A percentile compares a stretch with the other conserved stretches of the same genome.
Conservation (phyloP, 768 basidiomycete species). For the Mycena pura region DNA sequence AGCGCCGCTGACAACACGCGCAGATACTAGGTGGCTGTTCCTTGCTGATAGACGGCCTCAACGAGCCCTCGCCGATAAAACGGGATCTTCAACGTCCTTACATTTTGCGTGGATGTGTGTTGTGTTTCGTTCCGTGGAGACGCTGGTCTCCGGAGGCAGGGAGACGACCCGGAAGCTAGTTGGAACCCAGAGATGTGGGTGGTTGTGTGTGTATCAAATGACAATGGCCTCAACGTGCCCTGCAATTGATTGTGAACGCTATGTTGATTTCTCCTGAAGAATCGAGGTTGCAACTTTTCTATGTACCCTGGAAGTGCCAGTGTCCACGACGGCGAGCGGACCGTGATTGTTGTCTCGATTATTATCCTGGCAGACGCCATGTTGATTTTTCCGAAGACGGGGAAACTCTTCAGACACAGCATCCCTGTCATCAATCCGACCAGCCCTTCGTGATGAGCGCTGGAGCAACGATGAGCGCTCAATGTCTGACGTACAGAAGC, state of each 20-base stretch:
- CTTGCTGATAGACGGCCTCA: constrained; percentile 74
- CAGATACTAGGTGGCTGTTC: constrained; percentile 51
- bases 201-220: constrained; percentile 16
- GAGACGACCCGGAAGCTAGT: constrained; percentile 28
- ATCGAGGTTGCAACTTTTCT: too few relatives aligned
- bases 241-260: too few relatives aligned
- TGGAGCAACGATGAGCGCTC: background rate
- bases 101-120: constrained; percentile 47
- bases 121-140: constrained; percentile 57
- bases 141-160: constrained; percentile 50
- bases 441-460: too few relatives aligned
- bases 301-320: background rate
- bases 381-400: too few relatives aligned
- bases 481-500: too few relatives aligned
- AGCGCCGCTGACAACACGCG: constrained; percentile 38
- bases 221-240: constrained; percentile 65
- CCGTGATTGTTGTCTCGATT: too few relatives aligned
- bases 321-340: background rate
- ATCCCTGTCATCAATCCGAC: too few relatives aligned
- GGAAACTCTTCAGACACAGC: too few relatives aligned
- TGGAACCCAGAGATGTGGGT: constrained; percentile 10
- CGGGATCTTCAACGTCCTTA: constrained; percentile 74
- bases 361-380: too few relatives aligned
- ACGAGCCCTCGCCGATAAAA: constrained; percentile 72
- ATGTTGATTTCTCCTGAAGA: background rate